Percentiles rank a stretch among this genome's conserved stretches.
Conservation (phyloP, 371 early-diverging fungal species). For the Mucor piriformis region DNA sequence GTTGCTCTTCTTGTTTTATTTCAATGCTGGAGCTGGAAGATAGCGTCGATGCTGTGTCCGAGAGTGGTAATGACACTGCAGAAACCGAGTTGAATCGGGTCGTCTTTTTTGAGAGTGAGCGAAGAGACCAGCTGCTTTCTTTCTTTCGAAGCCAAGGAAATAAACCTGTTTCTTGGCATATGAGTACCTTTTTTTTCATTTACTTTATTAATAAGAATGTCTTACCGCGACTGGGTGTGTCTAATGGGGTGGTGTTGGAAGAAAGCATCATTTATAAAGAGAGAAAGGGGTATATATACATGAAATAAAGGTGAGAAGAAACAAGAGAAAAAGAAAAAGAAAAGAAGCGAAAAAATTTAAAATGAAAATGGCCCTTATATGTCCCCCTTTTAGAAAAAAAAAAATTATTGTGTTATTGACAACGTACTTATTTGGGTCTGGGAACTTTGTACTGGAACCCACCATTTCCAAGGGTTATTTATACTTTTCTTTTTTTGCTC, state of each 20-base stretch:
- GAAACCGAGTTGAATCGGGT: conserved; percentile 5
- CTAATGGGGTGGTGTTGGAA: background rate
- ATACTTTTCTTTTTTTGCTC: background rate
- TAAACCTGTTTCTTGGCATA: background rate
- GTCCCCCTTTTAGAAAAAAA: background rate
- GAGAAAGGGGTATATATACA: background rate
- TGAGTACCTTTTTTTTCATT: background rate
- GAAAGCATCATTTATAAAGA: background rate
- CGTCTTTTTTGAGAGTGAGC: conserved; percentile 1
- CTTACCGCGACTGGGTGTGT: background rate
- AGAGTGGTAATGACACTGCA: background rate
- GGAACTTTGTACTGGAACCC: conserved; percentile 2
- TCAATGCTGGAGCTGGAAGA: background rate
- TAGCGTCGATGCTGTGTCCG: background rate
- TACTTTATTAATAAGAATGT: background rate
- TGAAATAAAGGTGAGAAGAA: background rate
- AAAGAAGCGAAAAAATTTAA: background rate
- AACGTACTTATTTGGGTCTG: conserved; percentile 2
- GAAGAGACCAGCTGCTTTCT: conserved; percentile 27
- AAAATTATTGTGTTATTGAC: background rate
- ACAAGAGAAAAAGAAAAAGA: background rate
- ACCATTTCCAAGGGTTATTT: background rate
- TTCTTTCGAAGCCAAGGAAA: conserved; percentile 21
- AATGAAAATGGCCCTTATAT: background rate
- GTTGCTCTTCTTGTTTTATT: background rate